Evolutionary conservation across 805 yeast genomes (phyloP), one percentile per base, ranked within the genome.

Genomic region (Wickerhamomyces subpelliculosus): DNA sequence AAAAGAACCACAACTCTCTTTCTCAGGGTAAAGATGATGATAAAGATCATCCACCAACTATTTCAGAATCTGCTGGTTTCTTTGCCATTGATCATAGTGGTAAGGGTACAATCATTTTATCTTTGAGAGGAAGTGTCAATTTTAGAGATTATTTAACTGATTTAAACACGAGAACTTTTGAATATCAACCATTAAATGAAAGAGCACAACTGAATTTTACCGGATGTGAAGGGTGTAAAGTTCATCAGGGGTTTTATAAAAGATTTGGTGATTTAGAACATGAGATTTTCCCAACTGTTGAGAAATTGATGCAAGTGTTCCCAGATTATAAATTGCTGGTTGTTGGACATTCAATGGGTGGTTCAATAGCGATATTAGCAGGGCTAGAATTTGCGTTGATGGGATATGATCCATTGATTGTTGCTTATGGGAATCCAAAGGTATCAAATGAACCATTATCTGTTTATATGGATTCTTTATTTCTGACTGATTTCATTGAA

Each of bases 261-360:
- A 72, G 75, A 26, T 55, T 72, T 32, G 58, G 59, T 41, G 65
- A 63, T 13, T 64, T 75, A 41, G 60, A 66, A 33, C 57, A 52
- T 5, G 49, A 57, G 13, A 38, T 48, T 2, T 47, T 48, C 23
- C 38, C 43, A 10, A 30, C 42, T 0, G 55, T 80, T 5, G 49
- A 60, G 11, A 47, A 47, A 8, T 52, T 75, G 24, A 48, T 58
- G 22, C 44, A 56, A 2, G 47, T 59, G 9, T 58, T 72, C 48
- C 78, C 80, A 0, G 65, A 64, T 25, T 80, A 77, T 54, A 52
- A 61, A 20, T 41, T 82, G 8, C 68, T 74, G 1, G 64, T 80
- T 2, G 62, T 78, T 0, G 94, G 94, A 0, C 94, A 84, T 57
- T 84, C 94, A 0, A 58, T 84, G 40, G 88, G 88, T 3, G 94